These are phyloP conservation scores for Calonectria hawksworthii DNA, from an alignment of 2,329 filamentous ascomycete genomes.

Conservation along the genomic window DNA sequence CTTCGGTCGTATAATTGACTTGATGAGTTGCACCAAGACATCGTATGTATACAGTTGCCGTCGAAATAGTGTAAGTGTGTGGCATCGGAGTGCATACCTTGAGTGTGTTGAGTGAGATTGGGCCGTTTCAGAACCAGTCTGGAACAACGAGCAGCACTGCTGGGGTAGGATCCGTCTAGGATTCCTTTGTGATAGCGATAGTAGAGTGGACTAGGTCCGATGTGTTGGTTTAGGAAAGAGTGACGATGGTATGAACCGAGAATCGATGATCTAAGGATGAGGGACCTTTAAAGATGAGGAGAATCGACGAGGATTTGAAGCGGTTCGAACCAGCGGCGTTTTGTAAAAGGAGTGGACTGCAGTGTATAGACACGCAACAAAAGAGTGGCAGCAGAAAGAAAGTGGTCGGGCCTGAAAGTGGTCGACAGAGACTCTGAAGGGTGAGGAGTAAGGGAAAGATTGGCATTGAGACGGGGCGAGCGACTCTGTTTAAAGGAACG, in stretches of 20 bases:
- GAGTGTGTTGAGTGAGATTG: slow-evolving; percentile 23
- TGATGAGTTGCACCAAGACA: background rate
- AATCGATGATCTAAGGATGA: slow-evolving; percentile 36
- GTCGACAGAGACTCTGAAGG: slow-evolving; percentile 45
- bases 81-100: slow-evolving; percentile 3
- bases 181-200: slow-evolving; percentile 24
- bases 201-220: slow-evolving; percentile 24
- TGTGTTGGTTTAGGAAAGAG: slow-evolving; percentile 38
- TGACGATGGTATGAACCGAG: slow-evolving; percentile 42
- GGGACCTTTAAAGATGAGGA: slow-evolving; percentile 28
- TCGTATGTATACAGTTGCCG: background rate
- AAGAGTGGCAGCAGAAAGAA: slow-evolving; percentile 41
- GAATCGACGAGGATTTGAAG: slow-evolving; percentile 44
- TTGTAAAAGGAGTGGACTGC: slow-evolving; percentile 50
- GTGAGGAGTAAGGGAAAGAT: slow-evolving; percentile 40
- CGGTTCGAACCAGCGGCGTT: slow-evolving; percentile 44
- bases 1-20: background rate
- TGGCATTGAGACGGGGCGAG: slow-evolving; percentile 40
- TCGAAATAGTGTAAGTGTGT: background rate
- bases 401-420: slow-evolving; percentile 41
- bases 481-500: slow-evolving; percentile 49
- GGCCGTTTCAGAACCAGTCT: slow-evolving; percentile 47
- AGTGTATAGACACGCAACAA: slow-evolving; percentile 50
- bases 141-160: slow-evolving; percentile 40
- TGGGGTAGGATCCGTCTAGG: slow-evolving; percentile 46